Evolutionary conservation across 805 yeast species (phyloP), one percentile per base, ranked within the genome.

Genomic region (Myxozyma geophila): DNA sequence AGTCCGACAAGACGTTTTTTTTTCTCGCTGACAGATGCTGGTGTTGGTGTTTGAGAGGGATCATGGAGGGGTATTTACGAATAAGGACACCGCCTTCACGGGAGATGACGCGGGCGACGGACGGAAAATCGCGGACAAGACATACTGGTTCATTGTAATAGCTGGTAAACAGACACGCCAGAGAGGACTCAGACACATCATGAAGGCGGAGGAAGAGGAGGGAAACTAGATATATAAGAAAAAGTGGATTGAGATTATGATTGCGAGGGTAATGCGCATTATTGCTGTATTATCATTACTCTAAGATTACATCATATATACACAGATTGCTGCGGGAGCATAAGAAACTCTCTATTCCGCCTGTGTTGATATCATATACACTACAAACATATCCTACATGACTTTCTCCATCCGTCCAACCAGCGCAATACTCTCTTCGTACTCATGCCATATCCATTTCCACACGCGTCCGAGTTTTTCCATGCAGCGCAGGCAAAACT

Each of bases 331-430:
- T 28, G 28, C 5, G 28, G 28, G 5, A 28, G 28, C 28, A 28
- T 28, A 28, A 28, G 28, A 28, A 28, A 28, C 28, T 28, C 28
- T 28, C 28, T 28, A 28, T 28, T 28, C 28, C 28, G 28, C 28
- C 28, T 3, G 28, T 28, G 5, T 28, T 28, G 5, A 28, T 28
- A 28, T 28, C 28, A 2, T 28, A 28, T 28, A 28, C 28, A 28
- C 5, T 3, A 28, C 5, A 28, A 2, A 3, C 28, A 28, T 28
- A 28, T 39, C 41, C 41, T 47, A 62, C 62, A 62, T 62, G 8
- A 62, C 66, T 40, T 59, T 59, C 33, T 59, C 55, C 67, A 64
- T 64, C 21, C 67, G 28, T 8, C 60, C 60, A 17, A 49, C 63
- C 40, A 61, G 44, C 13, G 66, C 66, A 19, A 61, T 54, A 44